Base-by-base conservation (phyloP, 2,329 filamentous ascomycete genomes). In the Fusarium clavum region DNA sequence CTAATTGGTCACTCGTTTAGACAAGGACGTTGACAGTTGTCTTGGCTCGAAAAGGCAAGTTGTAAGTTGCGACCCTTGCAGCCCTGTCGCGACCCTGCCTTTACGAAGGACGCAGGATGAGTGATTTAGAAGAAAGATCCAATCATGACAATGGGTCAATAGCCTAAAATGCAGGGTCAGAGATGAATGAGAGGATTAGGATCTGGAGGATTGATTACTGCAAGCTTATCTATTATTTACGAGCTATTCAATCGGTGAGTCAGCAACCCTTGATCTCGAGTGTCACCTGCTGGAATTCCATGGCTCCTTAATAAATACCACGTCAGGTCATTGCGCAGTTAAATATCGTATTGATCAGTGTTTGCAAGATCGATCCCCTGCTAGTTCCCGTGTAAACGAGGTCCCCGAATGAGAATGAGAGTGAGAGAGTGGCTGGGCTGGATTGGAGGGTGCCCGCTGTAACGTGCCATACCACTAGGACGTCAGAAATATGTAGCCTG, bases 311-410 rank as follows among this genome's bases (percentile, higher is more conserved):
- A 38, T 32, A 56, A 16, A 34, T 20, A 43, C 40, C 24, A 14
- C 44, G 25, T 47, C 56, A 61, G 44, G 40, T 20, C 57, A 53
- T 41, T 41, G 47, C 64, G 49, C 24, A 52, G 32, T 27, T 24
- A 29, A 34, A 52, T 52, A 14, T 52, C 55, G 59, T 66, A 69
- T 61, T 45, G 27, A 55, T 32, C 30, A 8, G 18, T 27, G 40
- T 40, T 54, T 29, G 10, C 30, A 43, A 57, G 63, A 57, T 61
- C 41, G 10, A 12, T 11, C 49, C 62, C 62, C 63, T 67, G 57
- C 57, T 67, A 67, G 64, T 20, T 67, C 49, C 57, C 62, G 45
- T 66, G 46, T 61, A 61, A 55, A 67, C 64, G 64, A 67, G 62
- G 63, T 67, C 49, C 32, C 62, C 61, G 45, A 34, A 18, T 18